phyloP scores from a whole-genome alignment of 768 basidiomycete species.

The Kwoniella botswanensis region DNA sequence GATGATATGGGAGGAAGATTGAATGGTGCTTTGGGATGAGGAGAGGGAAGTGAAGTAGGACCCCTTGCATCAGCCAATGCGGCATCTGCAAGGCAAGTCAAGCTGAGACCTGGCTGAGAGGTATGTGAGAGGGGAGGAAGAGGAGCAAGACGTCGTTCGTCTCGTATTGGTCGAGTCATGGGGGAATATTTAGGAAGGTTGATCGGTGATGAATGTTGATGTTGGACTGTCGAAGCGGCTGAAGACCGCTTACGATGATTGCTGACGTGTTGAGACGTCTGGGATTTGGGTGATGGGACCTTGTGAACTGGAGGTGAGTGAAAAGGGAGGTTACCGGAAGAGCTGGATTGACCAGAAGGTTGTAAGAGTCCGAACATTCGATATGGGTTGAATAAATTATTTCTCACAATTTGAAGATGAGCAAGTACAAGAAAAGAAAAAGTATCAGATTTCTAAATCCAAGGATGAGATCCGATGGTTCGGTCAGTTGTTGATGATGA shows the following conservation, averaged over 20 bases:
- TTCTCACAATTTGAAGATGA: not conserved
- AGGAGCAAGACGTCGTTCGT: conserved; percentile 4
- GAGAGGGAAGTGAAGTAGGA: not conserved
- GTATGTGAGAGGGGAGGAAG: not conserved
- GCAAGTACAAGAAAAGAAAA: not conserved
- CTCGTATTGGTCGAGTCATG: not conserved
- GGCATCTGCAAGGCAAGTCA: conserved; percentile 13
- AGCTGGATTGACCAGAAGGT: not conserved
- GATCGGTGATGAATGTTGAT: not conserved
- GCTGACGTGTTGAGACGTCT: conserved; percentile 1
- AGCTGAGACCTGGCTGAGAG: not conserved
- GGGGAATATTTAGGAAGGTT: not conserved
- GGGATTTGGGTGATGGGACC: not conserved
- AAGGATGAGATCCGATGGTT: not conserved
- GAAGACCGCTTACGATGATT: not conserved
- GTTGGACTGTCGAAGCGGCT: not conserved
- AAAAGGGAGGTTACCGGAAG: not conserved
- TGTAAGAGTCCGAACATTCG: not conserved
- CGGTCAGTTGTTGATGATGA: not conserved
- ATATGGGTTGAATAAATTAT: not conserved
- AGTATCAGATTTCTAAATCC: not conserved
- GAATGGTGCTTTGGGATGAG: not conserved
- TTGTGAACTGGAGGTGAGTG: not conserved
- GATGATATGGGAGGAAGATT: conserved; percentile 14
- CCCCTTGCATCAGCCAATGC: conserved; percentile 8